Conservation (phyloP, 1,284 basidiomycete species). For the Cryptococcus sp. region DNA sequence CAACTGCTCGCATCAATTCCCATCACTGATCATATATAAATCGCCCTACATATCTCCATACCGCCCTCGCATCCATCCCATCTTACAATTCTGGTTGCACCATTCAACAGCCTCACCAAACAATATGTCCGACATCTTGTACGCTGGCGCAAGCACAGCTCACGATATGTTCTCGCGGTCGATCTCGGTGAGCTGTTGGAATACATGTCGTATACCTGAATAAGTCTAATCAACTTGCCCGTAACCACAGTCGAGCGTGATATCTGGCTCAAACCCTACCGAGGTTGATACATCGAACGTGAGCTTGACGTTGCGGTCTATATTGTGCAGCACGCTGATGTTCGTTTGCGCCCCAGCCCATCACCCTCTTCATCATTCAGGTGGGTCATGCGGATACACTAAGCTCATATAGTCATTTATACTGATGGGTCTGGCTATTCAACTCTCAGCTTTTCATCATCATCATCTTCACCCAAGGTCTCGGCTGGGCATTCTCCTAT, state of each 20-base stretch:
- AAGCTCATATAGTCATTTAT: not conserved
- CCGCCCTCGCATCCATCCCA: too few species aligned
- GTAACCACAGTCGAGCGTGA: conserved; percentile 27
- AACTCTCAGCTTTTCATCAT: conserved; percentile 59
- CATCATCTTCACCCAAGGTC: conserved; percentile 70
- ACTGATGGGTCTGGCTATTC: not conserved
- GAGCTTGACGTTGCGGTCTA: conserved; percentile 9
- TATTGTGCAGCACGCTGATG: not conserved
- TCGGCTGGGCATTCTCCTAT: conserved; percentile 64
- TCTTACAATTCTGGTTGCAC: not conserved
- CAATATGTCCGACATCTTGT: too few species aligned
- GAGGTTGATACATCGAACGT: conserved; percentile 62
- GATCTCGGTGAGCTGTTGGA: conserved; percentile 17
- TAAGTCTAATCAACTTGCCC: too few species aligned
- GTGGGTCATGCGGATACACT: not conserved
- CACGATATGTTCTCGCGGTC: conserved; percentile 2
- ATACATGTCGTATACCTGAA: too few species aligned
- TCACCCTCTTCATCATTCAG: conserved; percentile 82
- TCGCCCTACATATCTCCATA: too few species aligned
- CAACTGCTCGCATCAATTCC: not conserved
- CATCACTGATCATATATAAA: too few species aligned
- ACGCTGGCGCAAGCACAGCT: too few species aligned
- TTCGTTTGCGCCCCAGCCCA: conserved; percentile 58
- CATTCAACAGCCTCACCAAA: not conserved
- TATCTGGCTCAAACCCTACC: conserved; percentile 67